Base-by-base conservation (phyloP, 2,329 filamentous ascomycete genomes). In the Sclerotinia borealis region DNA sequence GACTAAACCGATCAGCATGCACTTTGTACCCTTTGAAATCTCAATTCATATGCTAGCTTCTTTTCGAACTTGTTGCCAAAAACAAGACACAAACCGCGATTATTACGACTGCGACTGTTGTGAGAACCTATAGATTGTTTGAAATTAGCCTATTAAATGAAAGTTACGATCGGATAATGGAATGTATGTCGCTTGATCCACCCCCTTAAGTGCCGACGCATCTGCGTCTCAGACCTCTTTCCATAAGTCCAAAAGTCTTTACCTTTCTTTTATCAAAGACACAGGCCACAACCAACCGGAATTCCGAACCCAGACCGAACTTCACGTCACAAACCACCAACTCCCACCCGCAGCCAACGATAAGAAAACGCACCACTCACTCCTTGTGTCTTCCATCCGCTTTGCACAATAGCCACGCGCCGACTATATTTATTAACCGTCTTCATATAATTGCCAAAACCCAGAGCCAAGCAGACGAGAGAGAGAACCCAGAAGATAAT, bases 381-480 rank as follows among this genome's bases (percentile, higher is more conserved):
- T 48, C 88, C 76, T 74, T 98, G 93, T 43, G 95, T 98, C 77
- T 92, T 93, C 89, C 91, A 95, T 1, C 95, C 95, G 36, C 87
- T 90, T 78, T 99, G 95, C 45, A 99, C 95, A 67, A 98, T 83
- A 0, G 95, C 95, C 31, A 83, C 82, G 68, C 87, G 85, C 45
- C 84, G 81, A 70, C 89, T 89, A 75, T 96, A 99, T 73, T 91
- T 88, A 70, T 89, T 89, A 29, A 98, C 78, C 0, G 86, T 88
- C 71, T 86, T 88, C 67, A 96, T 86, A 73, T 99, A 99, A 73
- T 96, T 98, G 1, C 87, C 87, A 65, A 96, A 78, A 0, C 95
- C 95, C 19, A 89, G 85, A 1, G 81, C 77, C 31, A 99, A 78
- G 68, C 91, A 96, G n/a, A 86, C 80, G 1, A 96, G 75, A 13